Evolutionary conservation across 768 basidiomycete species (phyloP), one percentile per base, ranked within the genome.

Genomic region (Hygrophoropsis aurantiaca): DNA sequence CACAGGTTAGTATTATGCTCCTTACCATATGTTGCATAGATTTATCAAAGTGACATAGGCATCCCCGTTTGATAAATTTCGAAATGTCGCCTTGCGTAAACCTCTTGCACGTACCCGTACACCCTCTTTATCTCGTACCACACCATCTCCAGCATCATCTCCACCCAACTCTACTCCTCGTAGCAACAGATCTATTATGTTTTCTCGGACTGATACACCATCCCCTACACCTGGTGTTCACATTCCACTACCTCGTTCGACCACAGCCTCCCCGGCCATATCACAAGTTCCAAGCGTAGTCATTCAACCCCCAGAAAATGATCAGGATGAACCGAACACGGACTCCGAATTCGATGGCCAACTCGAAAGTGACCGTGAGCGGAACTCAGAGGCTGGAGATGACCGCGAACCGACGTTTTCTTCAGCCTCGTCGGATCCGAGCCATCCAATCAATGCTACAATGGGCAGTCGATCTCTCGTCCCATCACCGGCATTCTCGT

Each of bases 391-490:
- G 41, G 49, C 51, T 7, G 62, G 68, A 20, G 61, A 61, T 35
- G 63, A 64, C 19, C 66, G 59, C 27, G 84, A 86, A 41, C 83
- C 85, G 4, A 88, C 86, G 0, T 88, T 88, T 57, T 87, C 86
- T 0, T 86, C 87, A 9, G 83, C 85, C 26, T 82, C 77, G 11
- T 78, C 60, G 16, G 66, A 70, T 3, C 60, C 59, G 10, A 63
- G 54, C 23, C 56, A 58, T 49, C 69, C 70, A 32, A 52, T 42
- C 55, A 62, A 51, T 61, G 50, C 41, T 57, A 47, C 54, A 53
- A 58, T 58, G 34, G 52, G 40, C 24, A 19, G 19, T 59, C 60
- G 65, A 54, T 68, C 75, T 40, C 67, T 70, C 20, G 54, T 66
- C 15, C 62, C 70, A 20, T 70, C 76, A 2, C 72, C 63, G 26